Base-by-base conservation (phyloP, 495 filamentous ascomycete genomes). In the Hypoxylon fuscum region DNA sequence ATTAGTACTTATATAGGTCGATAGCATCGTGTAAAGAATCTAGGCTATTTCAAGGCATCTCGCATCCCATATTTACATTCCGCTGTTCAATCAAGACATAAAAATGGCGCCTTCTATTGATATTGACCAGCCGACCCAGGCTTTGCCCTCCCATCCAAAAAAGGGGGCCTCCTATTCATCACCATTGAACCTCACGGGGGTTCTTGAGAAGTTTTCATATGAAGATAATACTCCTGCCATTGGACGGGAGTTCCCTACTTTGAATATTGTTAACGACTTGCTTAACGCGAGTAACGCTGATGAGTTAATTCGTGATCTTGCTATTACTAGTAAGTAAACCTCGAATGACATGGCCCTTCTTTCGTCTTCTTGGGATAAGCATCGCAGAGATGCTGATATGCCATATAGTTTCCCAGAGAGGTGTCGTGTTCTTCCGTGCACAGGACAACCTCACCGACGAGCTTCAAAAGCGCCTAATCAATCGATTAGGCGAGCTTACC, bases 371-470 rank as follows among this genome's bases (percentile, higher is more conserved):
- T 35, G n/a, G 3, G 1, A 0, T 22, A 27, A 17, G n/a, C 25
- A 11, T 40, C 37, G 29, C 32, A 38, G 11, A 38, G 35, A 14
- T 18, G 14, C 9, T 44, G 35, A 20, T 41, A 31, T 41, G 10
- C 17, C n/a, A 12, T 14, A 18, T 38, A 91, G 88, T 92, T 62
- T 92, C 89, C n/a, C 86, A 88, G 64, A 83, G 89, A 0, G 88
- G 89, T 1, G 90, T 93, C 0, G 90, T 92, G 23, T 92, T 91
- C 74, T 91, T 93, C 76, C 87, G 89, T 12, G 81, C 83, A 18
- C 90, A 92, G 67, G 82, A 90, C 62, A 77, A 68, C 49, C 68
- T 79, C 29, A 74, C 71, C 53, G 72, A 77, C 44, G 75, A 79
- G 2, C 71, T 76, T 12, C 75, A 79, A 57, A 92, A 92, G 69